Base-by-base conservation (phyloP, 1,139 yeast species). In the Candida pseudoviswanathii region DNA sequence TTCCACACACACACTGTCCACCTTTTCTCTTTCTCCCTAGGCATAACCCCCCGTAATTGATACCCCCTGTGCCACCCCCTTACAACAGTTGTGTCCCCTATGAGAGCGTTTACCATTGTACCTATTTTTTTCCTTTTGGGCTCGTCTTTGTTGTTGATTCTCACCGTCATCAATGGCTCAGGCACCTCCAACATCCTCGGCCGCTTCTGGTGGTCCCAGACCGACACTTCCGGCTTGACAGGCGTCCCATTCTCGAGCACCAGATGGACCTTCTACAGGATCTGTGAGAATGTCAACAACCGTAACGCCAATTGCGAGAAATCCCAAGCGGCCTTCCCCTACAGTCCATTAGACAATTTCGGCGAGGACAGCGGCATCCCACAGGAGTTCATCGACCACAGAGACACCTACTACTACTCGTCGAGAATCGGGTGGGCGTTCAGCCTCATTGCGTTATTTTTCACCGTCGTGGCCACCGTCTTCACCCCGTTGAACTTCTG, bases 241-340 rank as follows among this genome's bases (percentile, higher is more conserved):
- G 77, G 78, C 57, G 55, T 49, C 4, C 50, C 49, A 29, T 46
- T 46, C 24, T 36, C 44, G n/a, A 41, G n/a, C 5, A 50, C 57
- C 27, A 49, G 89, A 65, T 89, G 96, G 96, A 86, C 90, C n/a
- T 73, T 77, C 58, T 89, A 87, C 67, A 76, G 78, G 46, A 62
- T 74, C 53, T 89, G 96, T 70, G 83, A 77, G 30, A 81, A 70
- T 26, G 52, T 51, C 29, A 60, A 67, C 54, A 73, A 76, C 45
- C 71, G 71, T 47, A 63, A 68, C 47, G 53, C 62, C 48, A 62
- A 75, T 52, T 86, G 94, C 68, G 63, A 81, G 21, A 51, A 61
- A 8, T 68, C 67, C 46, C 50, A 57, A 24, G 81, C 92, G 24
- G 94, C 84, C 29, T 84, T 73, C 62, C 86, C 90, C 26, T 83